A percentile compares a stretch with the other conserved stretches of the same genome.
Evolutionary conservation across 2,329 filamentous ascomycete species (phyloP).

Genomic region (Rosellinia necatrix): DNA sequence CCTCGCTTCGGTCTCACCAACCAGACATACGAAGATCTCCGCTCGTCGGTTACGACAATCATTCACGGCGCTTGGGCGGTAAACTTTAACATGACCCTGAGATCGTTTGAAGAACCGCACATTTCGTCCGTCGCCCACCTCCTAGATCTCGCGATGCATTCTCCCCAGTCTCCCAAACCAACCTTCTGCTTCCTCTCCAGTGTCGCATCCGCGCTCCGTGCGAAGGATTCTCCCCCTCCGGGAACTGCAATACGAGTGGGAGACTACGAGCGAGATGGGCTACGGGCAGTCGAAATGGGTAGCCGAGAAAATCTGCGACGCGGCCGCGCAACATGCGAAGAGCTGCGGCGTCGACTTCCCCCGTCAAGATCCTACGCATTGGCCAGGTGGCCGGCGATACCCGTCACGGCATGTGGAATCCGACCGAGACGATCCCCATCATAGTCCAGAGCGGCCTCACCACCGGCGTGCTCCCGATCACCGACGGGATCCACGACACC

Average conservation of each 20-base stretch:
- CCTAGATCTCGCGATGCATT: too few relatives aligned
- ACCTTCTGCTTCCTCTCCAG: too few relatives aligned
- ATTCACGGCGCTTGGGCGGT: slow-evolving; percentile 47
- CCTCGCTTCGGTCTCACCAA: slow-evolving; percentile 11
- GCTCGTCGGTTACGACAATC: neutral
- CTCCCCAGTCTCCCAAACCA: too few relatives aligned
- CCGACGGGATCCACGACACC: neutral
- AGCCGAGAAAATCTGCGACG: neutral
- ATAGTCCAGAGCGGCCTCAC: neutral
- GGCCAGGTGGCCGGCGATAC: neutral
- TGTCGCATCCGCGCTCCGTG: too few relatives aligned
- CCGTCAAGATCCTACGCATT: neutral
- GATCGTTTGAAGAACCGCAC: too few relatives aligned
- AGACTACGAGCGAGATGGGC: too few relatives aligned
- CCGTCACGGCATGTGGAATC: neutral
- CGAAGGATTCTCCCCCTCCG: too few relatives aligned
- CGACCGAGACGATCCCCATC: neutral
- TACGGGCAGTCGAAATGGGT: neutral
- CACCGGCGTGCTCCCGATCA: neutral
- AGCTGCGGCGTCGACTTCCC: neutral
- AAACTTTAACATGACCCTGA: too few relatives aligned
- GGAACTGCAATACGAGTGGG: too few relatives aligned
- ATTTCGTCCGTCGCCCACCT: too few relatives aligned
- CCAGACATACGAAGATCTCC: slow-evolving; percentile 1
- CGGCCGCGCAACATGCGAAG: neutral